phyloP scores from a whole-genome alignment of 805 yeast genomes.

The Hanseniaspora meyeri region DNA sequence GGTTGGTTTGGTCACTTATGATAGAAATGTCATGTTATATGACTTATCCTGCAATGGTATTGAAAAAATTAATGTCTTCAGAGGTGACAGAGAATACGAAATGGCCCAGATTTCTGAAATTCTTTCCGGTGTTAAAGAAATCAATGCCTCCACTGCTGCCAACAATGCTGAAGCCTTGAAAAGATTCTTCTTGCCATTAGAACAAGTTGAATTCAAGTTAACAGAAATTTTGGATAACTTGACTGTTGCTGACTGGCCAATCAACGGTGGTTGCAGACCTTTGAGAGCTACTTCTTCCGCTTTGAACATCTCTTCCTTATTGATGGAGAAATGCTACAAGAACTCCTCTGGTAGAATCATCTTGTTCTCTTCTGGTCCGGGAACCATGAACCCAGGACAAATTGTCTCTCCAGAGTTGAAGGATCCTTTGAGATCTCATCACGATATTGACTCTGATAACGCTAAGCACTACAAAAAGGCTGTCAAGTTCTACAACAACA shows the following conservation, averaged over 20 bases:
- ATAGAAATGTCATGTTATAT: conserved; percentile 82
- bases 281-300: conserved; percentile 91
- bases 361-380: conserved; percentile 87
- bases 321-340: conserved; percentile 71
- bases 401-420: conserved; percentile 83
- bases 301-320: conserved; percentile 64
- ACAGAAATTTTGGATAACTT: conserved; percentile 68
- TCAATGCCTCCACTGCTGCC: conserved; percentile 23
- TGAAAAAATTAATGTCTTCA: conserved; percentile 66
- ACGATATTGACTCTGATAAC: conserved; percentile 82
- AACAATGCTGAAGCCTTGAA: conserved; percentile 28
- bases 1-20: conserved; percentile 72
- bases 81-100: conserved; percentile 77
- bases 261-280: conserved; percentile 71
- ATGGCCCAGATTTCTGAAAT: conserved; percentile 45
- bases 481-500: conserved; percentile 59
- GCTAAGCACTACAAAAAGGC: conserved; percentile 85
- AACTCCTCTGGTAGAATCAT: conserved; percentile 81
- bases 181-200: conserved; percentile 61
- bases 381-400: conserved; percentile 88
- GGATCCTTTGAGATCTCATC: conserved; percentile 95
- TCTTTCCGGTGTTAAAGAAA: conserved; percentile 42
- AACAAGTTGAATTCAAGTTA: conserved; percentile 70
- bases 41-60: conserved; percentile 61
- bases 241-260: conserved; percentile 78